Conservation (phyloP, 129 eudicot species). For the Artemisia annua region DNA sequence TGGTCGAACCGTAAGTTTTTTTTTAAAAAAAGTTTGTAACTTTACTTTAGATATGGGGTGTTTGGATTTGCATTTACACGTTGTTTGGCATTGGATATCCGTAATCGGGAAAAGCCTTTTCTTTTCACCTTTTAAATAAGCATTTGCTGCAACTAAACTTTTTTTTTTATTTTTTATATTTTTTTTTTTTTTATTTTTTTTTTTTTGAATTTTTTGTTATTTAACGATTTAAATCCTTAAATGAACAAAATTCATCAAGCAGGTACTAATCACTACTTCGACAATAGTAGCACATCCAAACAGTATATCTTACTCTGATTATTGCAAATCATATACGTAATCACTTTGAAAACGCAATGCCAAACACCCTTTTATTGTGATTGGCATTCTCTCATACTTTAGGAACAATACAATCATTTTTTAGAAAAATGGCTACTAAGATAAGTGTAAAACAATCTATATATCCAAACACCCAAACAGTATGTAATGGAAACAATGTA, state of each 20-base stretch:
- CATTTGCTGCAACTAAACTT: neutral
- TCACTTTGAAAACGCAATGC: slow-evolving; percentile 1
- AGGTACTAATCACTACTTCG: neutral
- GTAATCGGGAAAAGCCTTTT: neutral
- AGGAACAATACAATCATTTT: too few relatives aligned
- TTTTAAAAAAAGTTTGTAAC: neutral
- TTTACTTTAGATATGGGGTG: neutral
- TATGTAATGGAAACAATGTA: slow-evolving; percentile 4
- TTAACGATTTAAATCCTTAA: neutral
- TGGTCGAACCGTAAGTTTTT: slow-evolving; percentile 70
- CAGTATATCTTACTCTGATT: too few relatives aligned
- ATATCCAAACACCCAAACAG: too few relatives aligned
- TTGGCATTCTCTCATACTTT: too few relatives aligned
- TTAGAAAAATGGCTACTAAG: too few relatives aligned
- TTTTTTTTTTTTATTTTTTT: neutral
- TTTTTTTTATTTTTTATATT: neutral
- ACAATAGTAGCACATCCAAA: neutral
- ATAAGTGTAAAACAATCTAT: too few relatives aligned
- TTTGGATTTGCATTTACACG: neutral
- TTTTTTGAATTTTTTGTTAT: neutral
- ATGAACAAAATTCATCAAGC: neutral
- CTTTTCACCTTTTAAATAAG: neutral
- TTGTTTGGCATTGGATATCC: neutral
- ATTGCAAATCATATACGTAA: too few relatives aligned
- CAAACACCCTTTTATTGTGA: neutral